These are phyloP conservation scores for Podaxis sp. DNA, from an alignment of 768 basidiomycete genomes.

Conservation along the genomic window DNA sequence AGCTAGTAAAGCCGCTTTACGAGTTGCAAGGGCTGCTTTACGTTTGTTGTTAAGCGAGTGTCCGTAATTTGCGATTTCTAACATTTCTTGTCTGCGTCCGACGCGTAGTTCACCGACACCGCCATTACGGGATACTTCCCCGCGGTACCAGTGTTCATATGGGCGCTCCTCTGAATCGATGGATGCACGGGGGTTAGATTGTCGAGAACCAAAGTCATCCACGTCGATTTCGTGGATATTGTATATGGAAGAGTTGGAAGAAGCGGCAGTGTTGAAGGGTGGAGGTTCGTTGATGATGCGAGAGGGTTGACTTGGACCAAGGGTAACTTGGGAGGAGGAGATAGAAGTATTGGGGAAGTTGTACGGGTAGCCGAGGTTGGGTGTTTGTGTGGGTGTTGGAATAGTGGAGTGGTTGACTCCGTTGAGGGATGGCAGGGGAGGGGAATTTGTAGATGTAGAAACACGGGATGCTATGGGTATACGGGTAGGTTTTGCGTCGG, in stretches of 20 bases:
- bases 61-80: conserved; percentile 85
- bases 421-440: neutral
- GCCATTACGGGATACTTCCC: conserved; percentile 82
- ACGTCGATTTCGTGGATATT: conserved; percentile 24
- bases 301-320: conserved; percentile 29
- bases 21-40: conserved; percentile 23
- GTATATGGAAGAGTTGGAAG: conserved; percentile 34
- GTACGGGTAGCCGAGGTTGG: conserved; percentile 15
- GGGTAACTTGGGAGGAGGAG: conserved; percentile 29
- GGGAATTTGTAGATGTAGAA: neutral
- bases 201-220: conserved; percentile 15
- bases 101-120: conserved; percentile 85
- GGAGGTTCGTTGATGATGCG: conserved; percentile 63
- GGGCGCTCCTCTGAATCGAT: conserved; percentile 79
- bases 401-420: conserved; percentile 21
- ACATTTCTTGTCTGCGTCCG: conserved; percentile 75
- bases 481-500: conserved; percentile 46
- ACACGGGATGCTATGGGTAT: conserved; percentile 44
- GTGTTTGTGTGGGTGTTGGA: conserved; percentile 20
- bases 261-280: conserved; percentile 56
- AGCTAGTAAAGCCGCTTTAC: conserved; percentile 23
- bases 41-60: conserved; percentile 46
- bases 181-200: conserved; percentile 40
- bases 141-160: conserved; percentile 89
- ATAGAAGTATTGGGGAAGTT: conserved; percentile 23